phyloP scores from a whole-genome alignment of 2,329 filamentous ascomycete species.

The Aspergillus vadensis region DNA sequence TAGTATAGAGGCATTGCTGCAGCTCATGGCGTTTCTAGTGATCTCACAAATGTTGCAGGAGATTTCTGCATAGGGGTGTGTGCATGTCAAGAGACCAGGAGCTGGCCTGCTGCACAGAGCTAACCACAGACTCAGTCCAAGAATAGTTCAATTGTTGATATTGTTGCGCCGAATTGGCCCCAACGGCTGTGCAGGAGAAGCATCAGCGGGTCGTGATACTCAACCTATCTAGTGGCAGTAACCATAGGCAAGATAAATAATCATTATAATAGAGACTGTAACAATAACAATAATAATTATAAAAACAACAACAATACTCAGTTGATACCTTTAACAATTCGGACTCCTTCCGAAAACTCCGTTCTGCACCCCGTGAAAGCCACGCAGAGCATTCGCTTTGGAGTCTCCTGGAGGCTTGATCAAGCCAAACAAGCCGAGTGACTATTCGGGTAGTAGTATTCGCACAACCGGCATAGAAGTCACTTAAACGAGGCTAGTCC shows the following conservation, averaged over 20 bases:
- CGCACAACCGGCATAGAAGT: not conserved
- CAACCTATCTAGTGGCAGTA: not conserved
- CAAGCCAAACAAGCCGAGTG: not conserved
- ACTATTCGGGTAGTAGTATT: not conserved
- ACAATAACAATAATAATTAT: no score
- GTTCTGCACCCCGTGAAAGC: not conserved
- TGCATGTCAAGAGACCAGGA: not conserved
- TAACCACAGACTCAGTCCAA: no score
- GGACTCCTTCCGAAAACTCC: not conserved
- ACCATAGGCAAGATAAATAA: not conserved
- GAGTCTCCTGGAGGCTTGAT: slow-evolving; percentile 1
- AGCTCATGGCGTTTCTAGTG: no score
- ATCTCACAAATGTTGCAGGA: not conserved
- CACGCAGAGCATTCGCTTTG: slow-evolving; percentile 1
- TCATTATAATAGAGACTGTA: not conserved
- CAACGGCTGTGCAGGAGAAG: not conserved
- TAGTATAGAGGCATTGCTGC: no score
- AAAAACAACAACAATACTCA: not conserved
- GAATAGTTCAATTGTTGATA: not conserved
- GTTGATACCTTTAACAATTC: not conserved
- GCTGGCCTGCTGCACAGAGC: not conserved
- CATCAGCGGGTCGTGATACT: not conserved
- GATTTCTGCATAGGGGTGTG: not conserved
- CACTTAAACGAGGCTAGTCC: slow-evolving; percentile 2
- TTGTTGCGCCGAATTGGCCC: not conserved